Base-by-base conservation (phyloP, 805 yeast genomes). In the Kodamaea leandrae region DNA sequence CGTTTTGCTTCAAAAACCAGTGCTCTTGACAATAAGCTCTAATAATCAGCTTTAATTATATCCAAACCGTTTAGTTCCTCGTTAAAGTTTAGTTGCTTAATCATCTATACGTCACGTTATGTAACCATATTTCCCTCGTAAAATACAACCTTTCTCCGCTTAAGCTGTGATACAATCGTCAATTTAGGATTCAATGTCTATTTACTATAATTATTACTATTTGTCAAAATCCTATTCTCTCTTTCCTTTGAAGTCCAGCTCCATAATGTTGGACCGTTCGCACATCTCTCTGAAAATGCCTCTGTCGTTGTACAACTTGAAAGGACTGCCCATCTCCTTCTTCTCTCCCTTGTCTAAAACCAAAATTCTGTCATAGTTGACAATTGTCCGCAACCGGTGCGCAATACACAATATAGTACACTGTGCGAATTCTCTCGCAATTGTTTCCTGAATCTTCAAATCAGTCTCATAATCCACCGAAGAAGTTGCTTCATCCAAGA, bases 391-490 rank as follows among this genome's bases (percentile, higher is more conserved):
- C 64, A 89, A 71, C 47, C 96, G 71, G 61, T 88, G 96, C 4
- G 96, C 96, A 63, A 88, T 87, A 48, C 96, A 87, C 48, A 88
- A 66, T 39, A 87, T 80, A 0, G 96, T 87, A 48, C 93, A 81
- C 20, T 77, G 64, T 2, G 62, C 42, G 56, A 88, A 89, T 55
- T 86, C 90, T 12, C 67, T 67, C n/a, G 77, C 69, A 44, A 84
- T 85, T 2, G 95, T 85, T n/a, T 68, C 50, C 58, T 88, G 96
- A 48, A 88, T 84, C 57, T 76, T 77, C 3, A 83, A 72, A 60
- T 88, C 96, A 0, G 96, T 87, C 54, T 84, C 89, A 55, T 85
- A 88, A 64, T 88, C 96, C 47, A 89, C 87, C 35, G 82, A 76
- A 0, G 84, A 77, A 0, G 88, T 82, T 17, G 87, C 96, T 63